Evolutionary conservation across 73 alveolate genomes (phyloP).

Genomic region (Paramecium biaurelia): DNA sequence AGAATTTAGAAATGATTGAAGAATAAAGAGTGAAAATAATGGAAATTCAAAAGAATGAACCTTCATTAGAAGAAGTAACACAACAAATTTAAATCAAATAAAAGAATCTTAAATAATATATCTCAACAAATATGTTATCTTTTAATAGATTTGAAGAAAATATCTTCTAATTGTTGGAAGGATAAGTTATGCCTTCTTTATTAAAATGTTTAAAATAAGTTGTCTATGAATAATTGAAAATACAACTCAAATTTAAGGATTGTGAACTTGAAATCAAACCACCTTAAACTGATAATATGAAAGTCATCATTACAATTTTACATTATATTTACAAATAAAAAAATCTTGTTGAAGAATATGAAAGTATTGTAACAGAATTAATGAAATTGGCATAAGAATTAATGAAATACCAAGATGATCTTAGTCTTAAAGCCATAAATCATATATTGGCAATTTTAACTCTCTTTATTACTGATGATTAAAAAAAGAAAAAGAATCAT

Average conservation of each 20-base stretch:
- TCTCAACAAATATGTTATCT: background rate
- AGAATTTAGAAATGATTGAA: background rate
- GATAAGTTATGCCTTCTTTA: background rate
- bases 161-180: background rate
- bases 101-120: background rate
- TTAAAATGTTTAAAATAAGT: background rate
- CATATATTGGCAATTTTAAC: background rate
- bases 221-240: background rate
- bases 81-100: background rate
- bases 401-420: background rate
- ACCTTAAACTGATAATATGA: background rate
- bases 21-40: background rate
- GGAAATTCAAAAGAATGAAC: background rate
- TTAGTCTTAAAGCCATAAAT: background rate
- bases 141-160: constrained; percentile 7
- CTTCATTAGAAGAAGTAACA: background rate
- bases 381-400: constrained; percentile 3
- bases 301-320: background rate
- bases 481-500: background rate
- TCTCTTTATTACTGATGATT: background rate
- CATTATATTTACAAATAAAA: background rate
- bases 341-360: constrained; percentile 12
- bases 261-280: background rate
- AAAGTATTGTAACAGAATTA: background rate
- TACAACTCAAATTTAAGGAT: background rate